Base-by-base conservation (phyloP, 108 stramenopile species). In the Skeletonema marinoi region DNA sequence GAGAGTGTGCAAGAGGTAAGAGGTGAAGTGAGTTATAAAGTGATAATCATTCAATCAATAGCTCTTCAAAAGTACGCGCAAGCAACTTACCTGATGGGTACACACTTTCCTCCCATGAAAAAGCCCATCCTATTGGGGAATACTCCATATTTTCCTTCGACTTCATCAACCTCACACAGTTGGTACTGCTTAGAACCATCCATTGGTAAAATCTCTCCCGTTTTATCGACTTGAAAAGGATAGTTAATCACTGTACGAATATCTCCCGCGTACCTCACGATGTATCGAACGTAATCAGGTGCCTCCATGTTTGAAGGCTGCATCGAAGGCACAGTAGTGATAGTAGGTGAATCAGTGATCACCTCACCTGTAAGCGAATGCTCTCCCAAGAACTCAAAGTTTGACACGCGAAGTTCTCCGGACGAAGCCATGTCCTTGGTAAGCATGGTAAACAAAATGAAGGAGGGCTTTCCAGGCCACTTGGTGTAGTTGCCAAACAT, bases 361-460 rank as follows among this genome's bases (percentile, higher is more conserved):
- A 30, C 30, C 5, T 61, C 66, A 25, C 54, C 54, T 56, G 54
- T 9, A 19, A 56, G 21, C 6, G 54, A 56, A 29, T 56, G 54
- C 4, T 25, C 42, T 98, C 97, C 83, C 71, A 88, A 36, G 84
- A 73, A 66, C 60, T 73, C 54, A 54, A 79, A 80, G 8, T 68
- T 68, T 8, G 73, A 67, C 42, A 80, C 42, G 32, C 62, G 51
- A 14, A 62, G 68, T 32, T 59, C 54, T 6, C 62, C 78, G 0
- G 71, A 7, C 19, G 50, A n/a, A n/a, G n/a, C n/a, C n/a, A n/a
- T n/a, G n/a, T n/a, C n/a, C n/a, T n/a, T n/a, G n/a, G n/a, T n/a
- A n/a, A n/a, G n/a, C n/a, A n/a, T n/a, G n/a, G n/a, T n/a, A n/a
- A n/a, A n/a, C n/a, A n/a, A n/a, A n/a, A n/a, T n/a, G n/a, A n/a